These are phyloP conservation scores for Barnettozyma californica DNA, from an alignment of 805 yeast species.

Conservation along the genomic window DNA sequence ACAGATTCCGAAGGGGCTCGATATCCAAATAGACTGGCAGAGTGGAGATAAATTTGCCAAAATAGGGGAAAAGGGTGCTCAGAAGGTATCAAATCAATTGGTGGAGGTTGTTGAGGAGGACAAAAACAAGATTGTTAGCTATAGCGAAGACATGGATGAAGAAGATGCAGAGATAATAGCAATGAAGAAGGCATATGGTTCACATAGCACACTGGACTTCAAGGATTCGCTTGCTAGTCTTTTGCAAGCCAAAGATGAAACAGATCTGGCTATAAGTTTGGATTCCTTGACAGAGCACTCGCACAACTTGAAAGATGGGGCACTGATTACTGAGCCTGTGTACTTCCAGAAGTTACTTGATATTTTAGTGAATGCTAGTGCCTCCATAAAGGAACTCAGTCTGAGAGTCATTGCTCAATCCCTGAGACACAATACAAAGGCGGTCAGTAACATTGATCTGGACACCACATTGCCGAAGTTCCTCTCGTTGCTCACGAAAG, in stretches of 20 bases:
- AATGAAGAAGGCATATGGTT: slow-evolving; percentile 21
- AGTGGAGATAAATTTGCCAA: slow-evolving; percentile 69
- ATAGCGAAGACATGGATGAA: slow-evolving; percentile 13
- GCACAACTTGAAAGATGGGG: slow-evolving; percentile 63
- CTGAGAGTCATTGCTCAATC: slow-evolving; percentile 61
- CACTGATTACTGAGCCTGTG: slow-evolving; percentile 33
- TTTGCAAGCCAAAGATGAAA: not conserved
- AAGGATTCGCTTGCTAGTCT: slow-evolving; percentile 11
- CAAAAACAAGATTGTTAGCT: slow-evolving; percentile 12
- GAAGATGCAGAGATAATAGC: slow-evolving; percentile 17
- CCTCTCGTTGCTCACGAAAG: slow-evolving; percentile 7
- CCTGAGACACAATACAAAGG: slow-evolving; percentile 69
- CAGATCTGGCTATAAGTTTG: slow-evolving; percentile 20
- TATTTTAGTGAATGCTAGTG: slow-evolving; percentile 15
- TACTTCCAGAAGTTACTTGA: slow-evolving; percentile 30
- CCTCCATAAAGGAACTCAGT: slow-evolving; percentile 41
- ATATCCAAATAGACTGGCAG: slow-evolving; percentile 65
- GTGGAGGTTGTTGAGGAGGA: slow-evolving; percentile 17
- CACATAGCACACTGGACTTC: slow-evolving; percentile 16
- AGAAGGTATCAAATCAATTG: not conserved
- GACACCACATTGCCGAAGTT: slow-evolving; percentile 9
- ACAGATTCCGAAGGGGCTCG: slow-evolving; percentile 69
- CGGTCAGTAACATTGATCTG: slow-evolving; percentile 35
- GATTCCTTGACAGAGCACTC: slow-evolving; percentile 51
- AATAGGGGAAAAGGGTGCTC: slow-evolving; percentile 27